These are phyloP conservation scores for Blastobotrys malaysiensis DNA, from an alignment of 1,139 yeast genomes.

Conservation along the genomic window DNA sequence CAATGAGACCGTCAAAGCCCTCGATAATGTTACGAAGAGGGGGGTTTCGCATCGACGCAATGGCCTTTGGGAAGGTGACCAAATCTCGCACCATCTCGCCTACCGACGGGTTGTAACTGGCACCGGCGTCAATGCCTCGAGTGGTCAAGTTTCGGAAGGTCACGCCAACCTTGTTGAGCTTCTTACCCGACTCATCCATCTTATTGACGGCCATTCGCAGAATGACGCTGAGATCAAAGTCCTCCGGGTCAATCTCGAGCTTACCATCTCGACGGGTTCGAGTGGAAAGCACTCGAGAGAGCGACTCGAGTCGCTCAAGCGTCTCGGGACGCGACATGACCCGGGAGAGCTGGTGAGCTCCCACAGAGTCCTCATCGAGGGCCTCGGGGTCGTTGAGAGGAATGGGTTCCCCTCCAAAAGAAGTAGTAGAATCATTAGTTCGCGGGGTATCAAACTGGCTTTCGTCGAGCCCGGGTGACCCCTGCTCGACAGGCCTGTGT, in stretches of 20 bases:
- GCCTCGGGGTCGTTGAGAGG: slow-evolving; percentile 17
- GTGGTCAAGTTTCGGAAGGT: slow-evolving; percentile 44
- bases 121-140: slow-evolving; percentile 47
- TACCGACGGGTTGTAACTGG: slow-evolving; percentile 48
- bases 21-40: slow-evolving; percentile 43
- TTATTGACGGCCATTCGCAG: slow-evolving; percentile 31
- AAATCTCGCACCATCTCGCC: slow-evolving; percentile 38
- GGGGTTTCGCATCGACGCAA: slow-evolving; percentile 24
- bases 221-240: slow-evolving; percentile 39
- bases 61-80: slow-evolving; percentile 29
- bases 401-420: slow-evolving; percentile 5
- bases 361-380: slow-evolving; percentile 15
- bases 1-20: slow-evolving; percentile 39
- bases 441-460: neutral
- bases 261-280: slow-evolving; percentile 35
- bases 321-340: slow-evolving; percentile 28
- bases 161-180: slow-evolving; percentile 46
- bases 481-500: neutral
- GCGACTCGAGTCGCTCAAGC: slow-evolving; percentile 37
- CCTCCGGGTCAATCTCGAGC: slow-evolving; percentile 37
- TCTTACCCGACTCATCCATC: slow-evolving; percentile 40
- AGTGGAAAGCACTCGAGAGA: slow-evolving; percentile 41
- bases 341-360: slow-evolving; percentile 18
- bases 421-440: neutral
- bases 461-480: neutral